Evolutionary conservation across 2,329 filamentous ascomycete species (phyloP).

Genomic region (Aspergillus texensis): DNA sequence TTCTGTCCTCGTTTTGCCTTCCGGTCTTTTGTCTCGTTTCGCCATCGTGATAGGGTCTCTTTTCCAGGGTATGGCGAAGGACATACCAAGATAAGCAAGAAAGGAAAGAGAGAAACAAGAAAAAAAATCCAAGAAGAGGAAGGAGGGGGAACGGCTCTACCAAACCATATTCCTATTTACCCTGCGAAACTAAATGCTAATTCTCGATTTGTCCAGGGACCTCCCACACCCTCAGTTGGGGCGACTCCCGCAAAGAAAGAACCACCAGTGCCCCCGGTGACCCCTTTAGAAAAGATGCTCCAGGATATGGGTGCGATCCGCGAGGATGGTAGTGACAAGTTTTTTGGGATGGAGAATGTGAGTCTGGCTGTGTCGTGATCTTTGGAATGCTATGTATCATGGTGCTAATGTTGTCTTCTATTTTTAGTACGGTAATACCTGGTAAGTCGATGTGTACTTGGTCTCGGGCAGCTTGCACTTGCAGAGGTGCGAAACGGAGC

Average conservation of each 20-base stretch:
- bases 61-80: not conserved
- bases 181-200: constrained; percentile 20
- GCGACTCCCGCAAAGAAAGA: constrained; percentile 61
- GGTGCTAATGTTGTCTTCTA: constrained; percentile 23
- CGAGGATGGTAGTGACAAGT: constrained; percentile 92
- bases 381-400: not conserved
- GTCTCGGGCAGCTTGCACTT: not conserved
- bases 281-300: constrained; percentile 73
- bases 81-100: not conserved
- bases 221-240: constrained; percentile 50
- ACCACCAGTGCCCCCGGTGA: constrained; percentile 57
- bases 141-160: too few species aligned
- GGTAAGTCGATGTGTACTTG: constrained; percentile 60
- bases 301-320: constrained; percentile 78
- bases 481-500: not conserved
- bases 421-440: constrained; percentile 90
- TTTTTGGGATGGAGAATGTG: constrained; percentile 98
- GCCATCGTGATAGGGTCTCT: not conserved
- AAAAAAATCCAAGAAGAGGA: not conserved
- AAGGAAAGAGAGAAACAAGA: not conserved
- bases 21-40: constrained; percentile 6
- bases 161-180: not conserved
- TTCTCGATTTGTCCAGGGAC: constrained; percentile 40
- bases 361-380: constrained; percentile 41
- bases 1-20: constrained; percentile 7